Conservation (phyloP, 768 basidiomycete species). For the Phallus indusiatus region DNA sequence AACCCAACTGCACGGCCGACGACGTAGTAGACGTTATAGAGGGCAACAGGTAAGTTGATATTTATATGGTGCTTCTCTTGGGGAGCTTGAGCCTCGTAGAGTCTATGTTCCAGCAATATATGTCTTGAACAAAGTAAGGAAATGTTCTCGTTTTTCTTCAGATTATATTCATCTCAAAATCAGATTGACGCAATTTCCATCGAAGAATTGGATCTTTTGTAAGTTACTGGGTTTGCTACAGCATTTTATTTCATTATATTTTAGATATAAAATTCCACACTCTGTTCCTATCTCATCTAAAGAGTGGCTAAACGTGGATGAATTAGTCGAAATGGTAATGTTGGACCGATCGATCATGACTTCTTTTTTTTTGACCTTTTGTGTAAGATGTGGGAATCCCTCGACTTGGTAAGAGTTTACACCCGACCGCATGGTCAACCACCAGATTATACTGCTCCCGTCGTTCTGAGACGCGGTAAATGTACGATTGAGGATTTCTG, state of each 20-base stretch:
- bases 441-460: slow-evolving; percentile 87
- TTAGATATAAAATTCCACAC: slow-evolving; percentile 84
- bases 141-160: background rate
- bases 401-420: slow-evolving; percentile 91
- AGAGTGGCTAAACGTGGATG: slow-evolving; percentile 96
- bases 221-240: slow-evolving; percentile 19
- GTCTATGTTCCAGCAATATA: slow-evolving; percentile 92
- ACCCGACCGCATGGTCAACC: slow-evolving; percentile 88
- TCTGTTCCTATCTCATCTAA: slow-evolving; percentile 91
- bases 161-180: slow-evolving; percentile 1
- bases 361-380: background rate
- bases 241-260: background rate
- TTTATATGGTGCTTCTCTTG: slow-evolving; percentile 2
- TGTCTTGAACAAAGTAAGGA: slow-evolving; percentile 73
- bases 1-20: slow-evolving; percentile 86
- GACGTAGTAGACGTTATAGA: slow-evolving; percentile 97
- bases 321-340: slow-evolving; percentile 53
- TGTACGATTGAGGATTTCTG: slow-evolving; percentile 84
- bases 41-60: slow-evolving; percentile 68
- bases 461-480: slow-evolving; percentile 64
- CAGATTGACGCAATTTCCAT: slow-evolving; percentile 97
- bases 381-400: slow-evolving; percentile 76
- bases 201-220: slow-evolving; percentile 91
- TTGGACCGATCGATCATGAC: background rate
- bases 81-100: slow-evolving; percentile 27